Conservation (phyloP, 2,329 filamentous ascomycete species). For the Verticillium longisporum region DNA sequence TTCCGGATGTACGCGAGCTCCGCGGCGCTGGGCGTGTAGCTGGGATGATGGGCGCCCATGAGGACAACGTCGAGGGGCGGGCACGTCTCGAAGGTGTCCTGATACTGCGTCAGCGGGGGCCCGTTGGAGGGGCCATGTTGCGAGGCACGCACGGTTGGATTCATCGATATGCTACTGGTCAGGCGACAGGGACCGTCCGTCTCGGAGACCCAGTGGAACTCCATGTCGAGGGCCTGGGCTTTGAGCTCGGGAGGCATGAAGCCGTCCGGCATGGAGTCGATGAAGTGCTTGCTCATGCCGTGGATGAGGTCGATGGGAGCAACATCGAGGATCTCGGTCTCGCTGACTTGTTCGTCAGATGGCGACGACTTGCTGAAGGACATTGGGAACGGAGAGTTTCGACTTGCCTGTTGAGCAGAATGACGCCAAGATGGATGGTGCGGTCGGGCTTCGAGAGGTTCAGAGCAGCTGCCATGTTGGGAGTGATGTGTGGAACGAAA, state of each 20-base stretch:
- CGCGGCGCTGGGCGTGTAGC: constrained; percentile 20
- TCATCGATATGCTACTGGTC: constrained; percentile 18
- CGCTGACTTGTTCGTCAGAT: constrained; percentile 8
- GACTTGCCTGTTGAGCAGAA: constrained; percentile 19
- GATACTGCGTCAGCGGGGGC: neutral
- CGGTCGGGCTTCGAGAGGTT: constrained; percentile 17
- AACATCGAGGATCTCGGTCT: constrained; percentile 26
- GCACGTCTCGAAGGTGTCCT: constrained; percentile 32
- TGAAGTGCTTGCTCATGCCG: constrained; percentile 10
- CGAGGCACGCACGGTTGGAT: constrained; percentile 18
- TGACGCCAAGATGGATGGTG: constrained; percentile 20
- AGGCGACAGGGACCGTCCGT: constrained; percentile 12
- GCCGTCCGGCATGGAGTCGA: constrained; percentile 10
- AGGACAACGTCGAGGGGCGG: constrained; percentile 32
- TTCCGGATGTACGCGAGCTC: constrained; percentile 30
- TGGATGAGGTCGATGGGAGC: constrained; percentile 23
- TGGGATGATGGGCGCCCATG: constrained; percentile 25
- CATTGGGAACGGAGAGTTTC: neutral
- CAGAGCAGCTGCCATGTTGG: constrained; percentile 4
- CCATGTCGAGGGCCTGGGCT: constrained; percentile 17
- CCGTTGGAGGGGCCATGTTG: neutral
- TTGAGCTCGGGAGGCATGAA: constrained; percentile 9
- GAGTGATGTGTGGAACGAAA: too few relatives aligned
- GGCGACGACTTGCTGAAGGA: neutral
- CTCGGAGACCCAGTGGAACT: constrained; percentile 28